A percentile compares a stretch with the other conserved stretches of the same genome.
These are phyloP conservation scores for Penicillium sp. DNA, from an alignment of 2,329 filamentous ascomycete species.

Conservation along the genomic window DNA sequence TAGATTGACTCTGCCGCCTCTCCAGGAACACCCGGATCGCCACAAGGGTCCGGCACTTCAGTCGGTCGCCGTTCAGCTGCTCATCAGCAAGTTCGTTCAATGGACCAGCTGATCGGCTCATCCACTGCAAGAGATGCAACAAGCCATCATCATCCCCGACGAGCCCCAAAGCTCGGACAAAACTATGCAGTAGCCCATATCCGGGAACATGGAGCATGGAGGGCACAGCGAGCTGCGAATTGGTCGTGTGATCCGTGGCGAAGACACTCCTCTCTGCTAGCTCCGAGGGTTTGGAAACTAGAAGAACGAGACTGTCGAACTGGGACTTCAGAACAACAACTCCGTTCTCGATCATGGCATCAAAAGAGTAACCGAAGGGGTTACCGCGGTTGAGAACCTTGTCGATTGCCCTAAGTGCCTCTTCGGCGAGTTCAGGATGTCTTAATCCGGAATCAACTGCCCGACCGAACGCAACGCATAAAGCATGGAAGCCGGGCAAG, in stretches of 20 bases:
- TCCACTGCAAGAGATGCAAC: slow-evolving; percentile 43
- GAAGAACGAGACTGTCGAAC: slow-evolving; percentile 38
- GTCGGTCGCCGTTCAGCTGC: slow-evolving; percentile 35
- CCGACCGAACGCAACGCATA: slow-evolving; percentile 37
- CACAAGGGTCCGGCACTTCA: slow-evolving; percentile 42
- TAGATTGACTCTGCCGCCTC: slow-evolving; percentile 25
- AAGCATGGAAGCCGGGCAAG: slow-evolving; percentile 33
- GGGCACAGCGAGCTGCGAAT: slow-evolving; percentile 26
- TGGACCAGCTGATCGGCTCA: slow-evolving; percentile 34
- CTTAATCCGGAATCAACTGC: slow-evolving; percentile 35
- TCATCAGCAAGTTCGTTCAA: slow-evolving; percentile 38
- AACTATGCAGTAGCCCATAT: slow-evolving; percentile 42
- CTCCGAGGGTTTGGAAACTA: slow-evolving; percentile 22
- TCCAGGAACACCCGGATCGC: slow-evolving; percentile 44
- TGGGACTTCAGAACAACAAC: slow-evolving; percentile 34
- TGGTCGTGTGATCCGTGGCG: slow-evolving; percentile 7
- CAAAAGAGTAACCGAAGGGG: slow-evolving; percentile 16
- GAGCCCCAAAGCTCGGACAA: slow-evolving; percentile 42
- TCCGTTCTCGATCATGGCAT: slow-evolving; percentile 32
- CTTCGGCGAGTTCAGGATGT: slow-evolving; percentile 26
- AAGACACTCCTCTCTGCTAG: slow-evolving; percentile 22
- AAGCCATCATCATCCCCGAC: slow-evolving; percentile 42
- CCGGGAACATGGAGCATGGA: slow-evolving; percentile 36
- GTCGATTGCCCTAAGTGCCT: slow-evolving; percentile 27
- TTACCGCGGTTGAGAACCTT: slow-evolving; percentile 3